Evolutionary conservation across 164 flowering plant species (phyloP).

Genomic region (Taxillus chinensis): DNA sequence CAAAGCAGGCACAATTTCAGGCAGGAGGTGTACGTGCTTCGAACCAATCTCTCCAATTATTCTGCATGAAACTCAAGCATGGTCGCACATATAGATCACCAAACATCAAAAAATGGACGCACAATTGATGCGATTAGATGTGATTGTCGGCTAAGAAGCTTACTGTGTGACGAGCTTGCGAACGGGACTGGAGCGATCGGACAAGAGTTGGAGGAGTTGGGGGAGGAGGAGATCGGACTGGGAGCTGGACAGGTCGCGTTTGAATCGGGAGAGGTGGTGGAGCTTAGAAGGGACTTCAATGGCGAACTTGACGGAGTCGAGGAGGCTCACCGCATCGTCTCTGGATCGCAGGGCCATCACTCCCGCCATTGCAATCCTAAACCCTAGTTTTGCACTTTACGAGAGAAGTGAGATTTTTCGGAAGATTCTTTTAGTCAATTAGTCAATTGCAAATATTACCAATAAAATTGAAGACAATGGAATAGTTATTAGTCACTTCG

Average conservation of each 20-base stretch:
- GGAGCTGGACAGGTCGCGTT: constrained; percentile 24
- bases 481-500: too few species aligned
- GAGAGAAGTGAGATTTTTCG: too few species aligned
- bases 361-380: constrained; percentile 42
- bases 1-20: constrained; percentile 66
- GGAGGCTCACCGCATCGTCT: constrained; percentile 37
- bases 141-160: neutral
- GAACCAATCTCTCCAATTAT: constrained; percentile 75
- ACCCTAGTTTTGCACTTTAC: constrained; percentile 15
- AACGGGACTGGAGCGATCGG: constrained; percentile 56
- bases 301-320: constrained; percentile 36
- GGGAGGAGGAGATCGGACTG: constrained; percentile 40
- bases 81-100: neutral
- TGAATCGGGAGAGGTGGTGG: constrained; percentile 34
- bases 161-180: constrained; percentile 68
- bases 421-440: too few species aligned
- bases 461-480: too few species aligned
- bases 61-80: constrained; percentile 23
- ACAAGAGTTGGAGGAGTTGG: constrained; percentile 40
- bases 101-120: neutral
- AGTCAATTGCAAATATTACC: too few species aligned
- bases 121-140: neutral
- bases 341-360: constrained; percentile 26
- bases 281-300: constrained; percentile 53
- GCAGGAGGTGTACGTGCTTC: constrained; percentile 47